These are phyloP conservation scores for Camellia oleifera DNA, from an alignment of 179 eudicot species.

Conservation along the genomic window DNA sequence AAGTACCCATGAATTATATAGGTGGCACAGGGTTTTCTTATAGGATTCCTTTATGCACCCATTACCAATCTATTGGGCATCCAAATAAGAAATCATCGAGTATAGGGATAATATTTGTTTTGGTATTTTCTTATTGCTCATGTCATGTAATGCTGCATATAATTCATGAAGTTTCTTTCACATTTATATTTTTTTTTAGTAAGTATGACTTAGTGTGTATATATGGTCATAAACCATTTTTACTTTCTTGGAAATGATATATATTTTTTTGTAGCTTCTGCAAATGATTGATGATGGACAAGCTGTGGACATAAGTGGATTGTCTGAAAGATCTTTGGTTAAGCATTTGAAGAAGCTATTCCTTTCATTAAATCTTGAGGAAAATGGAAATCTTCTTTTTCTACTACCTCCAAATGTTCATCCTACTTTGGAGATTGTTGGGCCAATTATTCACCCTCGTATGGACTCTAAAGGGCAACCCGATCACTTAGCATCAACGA, in stretches of 20 bases:
- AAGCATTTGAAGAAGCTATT: slow-evolving; percentile 77
- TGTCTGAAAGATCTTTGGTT: slow-evolving; percentile 69
- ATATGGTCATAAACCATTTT: neutral
- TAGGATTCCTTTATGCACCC: neutral
- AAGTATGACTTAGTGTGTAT: neutral
- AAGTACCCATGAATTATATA: neutral
- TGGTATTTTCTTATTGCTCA: neutral
- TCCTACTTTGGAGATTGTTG: slow-evolving; percentile 73
- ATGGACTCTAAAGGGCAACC: slow-evolving; percentile 29
- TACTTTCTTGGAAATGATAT: slow-evolving; percentile 15
- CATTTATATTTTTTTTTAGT: neutral
- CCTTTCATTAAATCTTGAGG: slow-evolving; percentile 69
- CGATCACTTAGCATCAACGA: slow-evolving; percentile 21
- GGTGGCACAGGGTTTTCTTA: neutral
- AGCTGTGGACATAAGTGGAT: slow-evolving; percentile 91
- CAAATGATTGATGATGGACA: slow-evolving; percentile 88
- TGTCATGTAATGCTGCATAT: neutral
- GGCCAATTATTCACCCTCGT: slow-evolving; percentile 44
- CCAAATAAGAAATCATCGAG: neutral
- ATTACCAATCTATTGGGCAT: neutral
- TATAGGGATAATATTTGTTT: neutral
- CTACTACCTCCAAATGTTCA: slow-evolving; percentile 59
- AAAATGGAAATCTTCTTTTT: slow-evolving; percentile 65
- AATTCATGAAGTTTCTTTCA: neutral
- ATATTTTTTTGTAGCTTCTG: slow-evolving; percentile 44